phyloP scores from a whole-genome alignment of 2,329 filamentous ascomycete species.

The Capronia americana region DNA sequence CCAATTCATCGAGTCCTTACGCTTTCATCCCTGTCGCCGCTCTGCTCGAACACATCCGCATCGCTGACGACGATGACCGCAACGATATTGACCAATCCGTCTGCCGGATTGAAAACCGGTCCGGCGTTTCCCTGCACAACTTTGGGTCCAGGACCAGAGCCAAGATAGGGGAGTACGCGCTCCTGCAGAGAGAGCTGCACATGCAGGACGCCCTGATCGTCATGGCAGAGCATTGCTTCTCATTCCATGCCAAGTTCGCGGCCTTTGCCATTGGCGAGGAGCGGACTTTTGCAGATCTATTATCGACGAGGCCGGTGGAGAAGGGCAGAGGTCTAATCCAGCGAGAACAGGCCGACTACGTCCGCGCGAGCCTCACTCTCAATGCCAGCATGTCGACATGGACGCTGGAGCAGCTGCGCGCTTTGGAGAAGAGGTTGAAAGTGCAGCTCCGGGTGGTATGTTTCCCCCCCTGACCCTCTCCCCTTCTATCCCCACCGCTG shows the following conservation, averaged over 20 bases:
- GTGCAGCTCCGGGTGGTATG: slow-evolving; percentile 19
- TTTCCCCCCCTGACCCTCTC: background rate
- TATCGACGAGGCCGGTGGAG: background rate
- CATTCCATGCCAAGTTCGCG: slow-evolving; percentile 6
- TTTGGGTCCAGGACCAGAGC: slow-evolving; percentile 18
- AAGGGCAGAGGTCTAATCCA: background rate
- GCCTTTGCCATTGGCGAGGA: slow-evolving; percentile 1
- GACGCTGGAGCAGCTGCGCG: slow-evolving; percentile 15
- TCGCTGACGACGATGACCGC: slow-evolving; percentile 7
- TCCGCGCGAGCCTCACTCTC: slow-evolving; percentile 1
- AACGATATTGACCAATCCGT: slow-evolving; percentile 17
- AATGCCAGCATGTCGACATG: slow-evolving; percentile 18
- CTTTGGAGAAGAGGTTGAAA: slow-evolving; percentile 15
- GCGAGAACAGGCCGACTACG: slow-evolving; percentile 6
- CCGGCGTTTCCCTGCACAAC: slow-evolving; percentile 17
- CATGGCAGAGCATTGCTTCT: slow-evolving; percentile 19
- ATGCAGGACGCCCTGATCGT: slow-evolving; percentile 21
- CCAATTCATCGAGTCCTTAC: background rate
- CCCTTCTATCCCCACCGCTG: background rate
- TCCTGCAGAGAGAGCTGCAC: slow-evolving; percentile 17
- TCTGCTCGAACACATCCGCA: slow-evolving; percentile 11
- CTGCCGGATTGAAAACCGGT: slow-evolving; percentile 15
- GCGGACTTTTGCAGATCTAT: background rate
- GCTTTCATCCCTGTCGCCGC: background rate
- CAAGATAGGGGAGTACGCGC: slow-evolving; percentile 17